Base-by-base conservation (phyloP, 2,329 filamentous ascomycete species). In the Trichoderma semiorbis region DNA sequence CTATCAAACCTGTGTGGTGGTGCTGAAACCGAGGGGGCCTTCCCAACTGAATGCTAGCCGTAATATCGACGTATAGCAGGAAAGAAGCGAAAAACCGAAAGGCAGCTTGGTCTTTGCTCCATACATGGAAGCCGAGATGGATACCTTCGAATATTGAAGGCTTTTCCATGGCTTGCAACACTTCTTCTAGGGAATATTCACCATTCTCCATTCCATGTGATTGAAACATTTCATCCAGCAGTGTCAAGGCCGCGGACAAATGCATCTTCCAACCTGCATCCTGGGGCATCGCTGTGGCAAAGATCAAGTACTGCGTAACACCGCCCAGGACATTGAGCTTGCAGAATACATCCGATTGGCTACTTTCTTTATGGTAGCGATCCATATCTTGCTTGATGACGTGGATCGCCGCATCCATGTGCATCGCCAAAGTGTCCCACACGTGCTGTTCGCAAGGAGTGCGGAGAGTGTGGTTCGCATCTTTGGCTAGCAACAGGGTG, bases 231-330 rank as follows among this genome's bases (percentile, higher is more conserved):
- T 65, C 62, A 24, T 53, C n/a, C 5, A 70, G 28, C 26, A 70
- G 26, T 30, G 67, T 70, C n/a, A 64, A 36, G n/a, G 55, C 67
- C 7, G 67, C 67, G 3, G 32, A 30, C 16, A 61, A 26, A 70
- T 70, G 67, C 12, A 60, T 62, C 39, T 53, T 50, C 67, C 67
- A 69, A 78, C 78, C 53, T 81, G 83, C 77, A 77, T 83, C 72
- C 82, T 78, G 79, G 18, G 75, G 77, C 28, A 78, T 76, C 11
- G 77, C 76, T n/a, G 80, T 73, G 76, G 85, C 84, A 72, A 85
- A 85, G 72, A 81, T 79, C n/a, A 84, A 79, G 1, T 85, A 78
- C 74, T 85, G 84, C 43, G 83, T 77, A 73, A 85, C 81, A 74
- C 80, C 81, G 72, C 80, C 80, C 72, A 85, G 76, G 24, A 83